Evolutionary conservation across 2,329 filamentous ascomycete genomes (phyloP).

Genomic region (Botrytis deweyae): DNA sequence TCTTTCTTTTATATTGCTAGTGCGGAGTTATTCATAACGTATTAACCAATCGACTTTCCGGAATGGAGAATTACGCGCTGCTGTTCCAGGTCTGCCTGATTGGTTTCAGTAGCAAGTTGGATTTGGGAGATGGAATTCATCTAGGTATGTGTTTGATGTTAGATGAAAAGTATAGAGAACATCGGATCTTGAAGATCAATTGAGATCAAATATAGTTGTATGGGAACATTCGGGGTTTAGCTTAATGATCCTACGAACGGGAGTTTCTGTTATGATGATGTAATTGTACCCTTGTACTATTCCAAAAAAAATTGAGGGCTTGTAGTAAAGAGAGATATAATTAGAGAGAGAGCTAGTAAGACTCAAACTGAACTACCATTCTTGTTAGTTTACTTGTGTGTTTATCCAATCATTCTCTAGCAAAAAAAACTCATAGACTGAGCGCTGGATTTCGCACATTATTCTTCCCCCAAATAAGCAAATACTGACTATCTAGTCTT

Average conservation of each 20-base stretch:
- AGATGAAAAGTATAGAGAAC: not conserved
- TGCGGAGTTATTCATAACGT: not conserved
- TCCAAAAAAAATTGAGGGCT: not conserved
- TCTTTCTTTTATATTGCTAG: not conserved
- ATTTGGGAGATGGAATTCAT: not conserved
- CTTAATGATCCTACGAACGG: not conserved
- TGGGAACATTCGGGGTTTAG: not conserved
- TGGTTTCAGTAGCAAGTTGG: not conserved
- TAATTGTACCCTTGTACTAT: too few relatives aligned
- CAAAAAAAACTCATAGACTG: not conserved
- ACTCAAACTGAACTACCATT: not conserved
- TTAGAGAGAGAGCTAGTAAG: not conserved
- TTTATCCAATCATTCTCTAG: not conserved
- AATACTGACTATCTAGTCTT: not conserved
- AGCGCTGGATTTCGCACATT: not conserved
- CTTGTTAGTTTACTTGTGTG: not conserved
- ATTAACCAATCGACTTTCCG: not conserved
- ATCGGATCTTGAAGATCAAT: not conserved
- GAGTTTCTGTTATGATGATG: too few relatives aligned
- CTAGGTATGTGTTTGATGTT: not conserved
- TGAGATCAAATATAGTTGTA: not conserved
- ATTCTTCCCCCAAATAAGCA: not conserved
- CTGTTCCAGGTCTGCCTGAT: not conserved
- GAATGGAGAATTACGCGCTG: not conserved
- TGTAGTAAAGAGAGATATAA: rapidly evolving